These are phyloP conservation scores for Mallotus nudiflorus DNA, from an alignment of 345 rosid genomes.

Conservation along the genomic window DNA sequence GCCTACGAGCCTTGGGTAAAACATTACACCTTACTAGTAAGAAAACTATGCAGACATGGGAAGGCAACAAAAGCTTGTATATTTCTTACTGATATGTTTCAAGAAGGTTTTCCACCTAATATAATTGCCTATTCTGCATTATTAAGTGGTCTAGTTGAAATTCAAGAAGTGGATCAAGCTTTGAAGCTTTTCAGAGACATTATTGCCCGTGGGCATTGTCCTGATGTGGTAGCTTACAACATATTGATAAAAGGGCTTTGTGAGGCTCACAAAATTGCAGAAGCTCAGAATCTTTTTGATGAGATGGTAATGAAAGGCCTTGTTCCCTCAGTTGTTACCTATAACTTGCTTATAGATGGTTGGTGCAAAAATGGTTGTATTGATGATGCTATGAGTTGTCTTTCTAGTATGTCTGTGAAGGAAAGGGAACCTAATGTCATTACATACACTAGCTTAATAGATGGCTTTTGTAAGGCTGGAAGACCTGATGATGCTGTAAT, in stretches of 20 bases:
- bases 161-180: constrained; percentile 55
- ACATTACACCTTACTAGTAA: constrained; percentile 64
- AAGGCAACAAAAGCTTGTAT: constrained; percentile 58
- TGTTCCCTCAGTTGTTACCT: constrained; percentile 71
- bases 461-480: constrained; percentile 65
- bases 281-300: constrained; percentile 56
- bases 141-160: constrained; percentile 61
- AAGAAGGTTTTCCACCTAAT: constrained; percentile 76
- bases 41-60: constrained; percentile 52
- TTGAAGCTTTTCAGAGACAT: constrained; percentile 61
- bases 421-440: constrained; percentile 67
- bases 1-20: constrained; percentile 86
- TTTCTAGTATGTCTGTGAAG: constrained; percentile 51
- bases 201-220: constrained; percentile 55
- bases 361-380: constrained; percentile 69
- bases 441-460: constrained; percentile 68
- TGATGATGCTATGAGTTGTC: constrained; percentile 53
- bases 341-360: constrained; percentile 77
- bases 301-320: constrained; percentile 69
- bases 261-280: constrained; percentile 55
- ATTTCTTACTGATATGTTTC: constrained; percentile 58
- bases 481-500: constrained; percentile 70
- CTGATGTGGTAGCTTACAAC: constrained; percentile 82
- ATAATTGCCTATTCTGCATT: constrained; percentile 76
- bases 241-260: constrained; percentile 72